Evolutionary conservation across 768 basidiomycete genomes (phyloP).

Genomic region (Psilocybe cyanescens): DNA sequence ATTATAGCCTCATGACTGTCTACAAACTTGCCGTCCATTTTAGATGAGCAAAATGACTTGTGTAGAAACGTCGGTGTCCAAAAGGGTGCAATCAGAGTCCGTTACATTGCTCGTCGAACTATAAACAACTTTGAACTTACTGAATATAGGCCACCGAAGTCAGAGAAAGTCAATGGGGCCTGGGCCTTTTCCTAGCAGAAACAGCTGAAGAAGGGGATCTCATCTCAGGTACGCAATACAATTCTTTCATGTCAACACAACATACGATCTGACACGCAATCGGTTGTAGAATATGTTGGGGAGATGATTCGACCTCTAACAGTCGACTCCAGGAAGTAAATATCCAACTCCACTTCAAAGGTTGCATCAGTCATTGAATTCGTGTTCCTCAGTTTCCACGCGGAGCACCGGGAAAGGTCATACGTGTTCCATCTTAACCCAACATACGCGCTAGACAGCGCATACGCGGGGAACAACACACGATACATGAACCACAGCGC

Average conservation of each 20-base stretch:
- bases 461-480: conserved; percentile 61
- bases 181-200: conserved; percentile 58
- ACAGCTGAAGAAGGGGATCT: conserved; percentile 46
- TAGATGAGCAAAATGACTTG: conserved; percentile 21
- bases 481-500: conserved; percentile 67
- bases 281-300: conserved; percentile 62
- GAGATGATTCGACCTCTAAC: conserved; percentile 59
- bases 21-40: conserved; percentile 24
- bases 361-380: not conserved
- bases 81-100: conserved; percentile 46
- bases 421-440: conserved; percentile 65
- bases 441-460: conserved; percentile 53
- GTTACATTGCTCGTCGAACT: conserved; percentile 1
- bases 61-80: conserved; percentile 60
- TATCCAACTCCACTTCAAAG: conserved; percentile 3
- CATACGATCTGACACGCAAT: not conserved
- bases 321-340: conserved; percentile 54
- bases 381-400: conserved; percentile 33
- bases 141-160: conserved; percentile 43
- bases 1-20: not conserved
- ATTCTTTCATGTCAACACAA: not conserved
- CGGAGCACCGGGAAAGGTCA: conserved; percentile 52
- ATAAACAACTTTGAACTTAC: not conserved
- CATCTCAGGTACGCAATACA: conserved; percentile 42
- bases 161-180: conserved; percentile 48